Evolutionary conservation across 768 basidiomycete species (phyloP), one percentile per base, ranked within the genome.

Genomic region (Podaxis sp.): DNA sequence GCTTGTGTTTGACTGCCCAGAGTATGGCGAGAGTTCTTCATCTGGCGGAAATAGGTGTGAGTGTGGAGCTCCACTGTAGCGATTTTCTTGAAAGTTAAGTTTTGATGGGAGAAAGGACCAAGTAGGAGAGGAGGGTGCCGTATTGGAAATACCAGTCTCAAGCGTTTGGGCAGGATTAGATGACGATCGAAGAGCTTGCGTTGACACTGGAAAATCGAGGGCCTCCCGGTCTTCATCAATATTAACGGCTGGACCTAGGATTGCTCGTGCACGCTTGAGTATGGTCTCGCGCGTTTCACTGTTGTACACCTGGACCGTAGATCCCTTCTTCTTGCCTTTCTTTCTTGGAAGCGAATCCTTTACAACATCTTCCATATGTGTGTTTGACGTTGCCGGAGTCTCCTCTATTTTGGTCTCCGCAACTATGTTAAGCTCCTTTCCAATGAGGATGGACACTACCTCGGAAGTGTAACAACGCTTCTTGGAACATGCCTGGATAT

Each of bases 401-500:
- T 62, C 63, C 13, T 62, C 54, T 15, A 51, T 25, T 57, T 17
- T 46, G 19, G 59, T 36, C 67, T 72, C 65, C 12, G n/a, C 53
- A 43, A 52, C 61, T 17, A 69, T 70, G 38, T 71, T 71, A 9
- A 85, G 64, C 67, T 86, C 85, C 65, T 82, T 79, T 27, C 75
- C 75, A 4, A 92, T 70, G 25, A 90, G 77, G 27, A 75, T 63
- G 2, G 73, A 71, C 36, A 93, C 65, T 2, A 89, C 90, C 4
- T 85, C 84, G 33, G 82, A 73, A 5, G 77, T 75, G 46, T 88
- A 73, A 3, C 71, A 75, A 22, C 77, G 76, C 71, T 87, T 92
- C 73, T 81, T 86, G 12, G 88, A 84, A 70, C 93, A 94, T 5
- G 78, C 75, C 54, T 79, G 79, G 43, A 94, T 82, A 69, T 94